Conservation (phyloP, 116 monocot species). For the Papilionanthe hybrid region DNA sequence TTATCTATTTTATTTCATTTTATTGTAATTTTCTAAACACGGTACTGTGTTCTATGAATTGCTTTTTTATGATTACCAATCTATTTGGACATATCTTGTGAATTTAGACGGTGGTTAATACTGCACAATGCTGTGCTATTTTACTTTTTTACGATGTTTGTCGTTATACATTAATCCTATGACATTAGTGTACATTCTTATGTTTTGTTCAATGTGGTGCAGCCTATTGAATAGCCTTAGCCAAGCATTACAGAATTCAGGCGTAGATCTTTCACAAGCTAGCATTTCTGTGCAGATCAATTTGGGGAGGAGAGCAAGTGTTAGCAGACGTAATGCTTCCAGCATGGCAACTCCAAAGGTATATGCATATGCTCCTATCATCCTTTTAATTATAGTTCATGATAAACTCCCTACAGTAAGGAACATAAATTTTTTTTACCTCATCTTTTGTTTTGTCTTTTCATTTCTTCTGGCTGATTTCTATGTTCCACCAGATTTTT, state of each 20-base stretch:
- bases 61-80: too few relatives aligned
- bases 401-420: not conserved
- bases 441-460: too few relatives aligned
- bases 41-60: too few relatives aligned
- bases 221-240: slow-evolving; percentile 28
- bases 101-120: too few relatives aligned
- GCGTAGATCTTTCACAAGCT: slow-evolving; percentile 36
- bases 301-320: slow-evolving; percentile 27
- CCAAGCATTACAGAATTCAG: slow-evolving; percentile 35
- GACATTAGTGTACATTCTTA: not conserved
- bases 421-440: not conserved
- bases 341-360: slow-evolving; percentile 24
- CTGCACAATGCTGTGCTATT: too few relatives aligned
- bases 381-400: not conserved
- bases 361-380: not conserved
- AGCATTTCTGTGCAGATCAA: slow-evolving; percentile 42
- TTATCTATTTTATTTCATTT: too few relatives aligned
- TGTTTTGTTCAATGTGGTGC: slow-evolving; percentile 1
- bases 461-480: too few relatives aligned
- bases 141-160: too few relatives aligned
- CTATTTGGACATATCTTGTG: too few relatives aligned
- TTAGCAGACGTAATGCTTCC: slow-evolving; percentile 4
- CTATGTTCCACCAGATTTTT: not conserved
- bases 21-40: too few relatives aligned
- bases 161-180: too few relatives aligned